Evolutionary conservation across 164 flowering plant genomes (phyloP), one percentile per base, ranked within the genome.

Genomic region (Tetracentron sinense): DNA sequence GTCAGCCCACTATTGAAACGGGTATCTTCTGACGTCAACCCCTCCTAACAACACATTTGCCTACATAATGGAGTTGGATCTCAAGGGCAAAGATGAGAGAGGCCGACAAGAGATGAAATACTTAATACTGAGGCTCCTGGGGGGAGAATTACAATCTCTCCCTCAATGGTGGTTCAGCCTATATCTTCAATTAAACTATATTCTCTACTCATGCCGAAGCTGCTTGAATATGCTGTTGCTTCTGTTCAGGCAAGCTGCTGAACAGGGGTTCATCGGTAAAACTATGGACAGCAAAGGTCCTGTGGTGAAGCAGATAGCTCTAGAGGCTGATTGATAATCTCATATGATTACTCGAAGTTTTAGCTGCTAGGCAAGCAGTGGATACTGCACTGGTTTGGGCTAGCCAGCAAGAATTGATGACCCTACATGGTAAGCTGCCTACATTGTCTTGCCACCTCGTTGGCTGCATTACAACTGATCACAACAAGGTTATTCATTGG

Each of bases 81-180:
- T 95, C 44, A 83, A 79, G 68, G 88, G 99, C 77, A 88, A 70
- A 42, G 97, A 95, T 51, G 99, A 95, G 63, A 81, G 76, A 76
- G 87, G 92, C 14, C 86, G 99, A 1, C 85, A 94, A 26, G 97
- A 92, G 69, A 95, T 92, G 97, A 95, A 95, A 79, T 75, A 87
- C 7, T 51, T 88, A 15, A 93, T 95, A 1, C 79, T 88, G 59
- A 95, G 81, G 75, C 92, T 95, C 62, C 87, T 95, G n/a, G 21
- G 79, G 70, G 60, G 97, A 90, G 73, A 85, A 81, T 19, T 76
- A 65, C 66, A 80, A 63, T 68, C 60, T 68, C 50, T 65, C 80
- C 8, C 74, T 63, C 31, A 56, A 60, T 67, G 82, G 80, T 4
- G 63, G 76, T 26, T 61, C 82, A 19, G 69, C 74, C 25, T 88